Conservation (phyloP, 306 rosid genomes). For the Pyrus pyrifolia region DNA sequence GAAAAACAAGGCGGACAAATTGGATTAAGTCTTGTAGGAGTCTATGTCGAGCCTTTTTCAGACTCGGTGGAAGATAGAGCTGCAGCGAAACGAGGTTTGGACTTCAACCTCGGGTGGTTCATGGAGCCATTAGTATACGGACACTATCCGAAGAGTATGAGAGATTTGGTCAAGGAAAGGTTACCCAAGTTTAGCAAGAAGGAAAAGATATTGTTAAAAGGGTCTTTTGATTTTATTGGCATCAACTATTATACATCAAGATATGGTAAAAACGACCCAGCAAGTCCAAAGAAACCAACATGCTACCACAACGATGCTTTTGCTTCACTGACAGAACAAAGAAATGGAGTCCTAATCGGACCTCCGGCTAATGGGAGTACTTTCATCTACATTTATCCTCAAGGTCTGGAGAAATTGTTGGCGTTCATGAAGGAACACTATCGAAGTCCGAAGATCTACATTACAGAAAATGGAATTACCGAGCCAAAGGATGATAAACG, state of each 20-base stretch:
- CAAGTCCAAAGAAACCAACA: not conserved
- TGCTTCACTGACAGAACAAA: not conserved
- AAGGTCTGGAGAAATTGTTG: slow-evolving; percentile 18
- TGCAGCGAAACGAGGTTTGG: slow-evolving; percentile 26
- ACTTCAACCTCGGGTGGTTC: slow-evolving; percentile 31
- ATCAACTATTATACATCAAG: slow-evolving; percentile 27
- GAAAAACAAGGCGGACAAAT: slow-evolving; percentile 28
- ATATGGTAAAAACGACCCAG: not conserved
- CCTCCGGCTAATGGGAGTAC: slow-evolving; percentile 16
- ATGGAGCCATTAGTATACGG: slow-evolving; percentile 16
- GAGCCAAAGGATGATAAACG: not conserved
- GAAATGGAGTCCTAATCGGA: slow-evolving; percentile 15
- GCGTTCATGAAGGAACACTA: slow-evolving; percentile 10
- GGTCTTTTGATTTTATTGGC: slow-evolving; percentile 30
- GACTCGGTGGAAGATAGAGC: slow-evolving; percentile 16
- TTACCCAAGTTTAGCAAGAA: not conserved
- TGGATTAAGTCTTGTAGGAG: slow-evolving; percentile 18
- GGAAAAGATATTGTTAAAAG: slow-evolving; percentile 10
- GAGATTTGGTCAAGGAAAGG: slow-evolving; percentile 10
- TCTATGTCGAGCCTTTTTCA: slow-evolving; percentile 19
- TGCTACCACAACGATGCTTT: not conserved
- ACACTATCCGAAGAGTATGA: slow-evolving; percentile 21
- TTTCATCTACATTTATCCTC: slow-evolving; percentile 11
- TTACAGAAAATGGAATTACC: slow-evolving; percentile 11
- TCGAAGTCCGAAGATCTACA: slow-evolving; percentile 7